Evolutionary conservation across 306 rosid genomes (phyloP).

Genomic region (Citrullus mucosospermus): DNA sequence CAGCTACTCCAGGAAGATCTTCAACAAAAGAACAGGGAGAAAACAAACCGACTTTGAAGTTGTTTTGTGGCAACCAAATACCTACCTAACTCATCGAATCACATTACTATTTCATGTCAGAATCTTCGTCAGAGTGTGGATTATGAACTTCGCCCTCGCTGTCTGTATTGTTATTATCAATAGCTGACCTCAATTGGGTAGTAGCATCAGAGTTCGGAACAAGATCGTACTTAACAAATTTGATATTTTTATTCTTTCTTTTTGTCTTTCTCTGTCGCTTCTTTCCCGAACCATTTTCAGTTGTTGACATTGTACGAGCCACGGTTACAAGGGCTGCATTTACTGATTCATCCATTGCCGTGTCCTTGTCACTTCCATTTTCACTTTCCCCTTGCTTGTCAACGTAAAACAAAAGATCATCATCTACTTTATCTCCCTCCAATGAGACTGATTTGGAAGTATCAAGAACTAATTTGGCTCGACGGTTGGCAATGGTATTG

Average conservation of each 20-base stretch:
- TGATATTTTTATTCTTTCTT: constrained; percentile 26
- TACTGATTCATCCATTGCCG: constrained; percentile 16
- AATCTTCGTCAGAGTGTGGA: constrained; percentile 36
- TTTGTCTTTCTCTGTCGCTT: constrained; percentile 8
- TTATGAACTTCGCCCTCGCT: constrained; percentile 54
- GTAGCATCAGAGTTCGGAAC: constrained; percentile 10
- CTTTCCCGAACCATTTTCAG: constrained; percentile 27
- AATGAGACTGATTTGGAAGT: constrained; percentile 13
- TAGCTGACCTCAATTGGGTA: constrained; percentile 13
- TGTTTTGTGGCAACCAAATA: not conserved
- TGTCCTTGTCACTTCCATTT: constrained; percentile 19
- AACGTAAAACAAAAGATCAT: constrained; percentile 36
- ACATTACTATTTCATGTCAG: constrained; percentile 8
- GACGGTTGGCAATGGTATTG: constrained; percentile 26
- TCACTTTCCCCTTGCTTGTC: constrained; percentile 38
- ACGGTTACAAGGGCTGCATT: constrained; percentile 43
- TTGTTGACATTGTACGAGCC: constrained; percentile 34
- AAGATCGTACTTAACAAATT: constrained; percentile 41
- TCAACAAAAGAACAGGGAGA: not conserved
- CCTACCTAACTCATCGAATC: not conserved
- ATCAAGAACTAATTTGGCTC: constrained; percentile 22
- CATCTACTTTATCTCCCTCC: constrained; percentile 28
- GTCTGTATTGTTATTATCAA: constrained; percentile 19
- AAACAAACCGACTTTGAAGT: not conserved
- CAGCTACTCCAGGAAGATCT: not conserved